Base-by-base conservation (phyloP, 805 yeast species). In the Barnettozyma sp. region DNA sequence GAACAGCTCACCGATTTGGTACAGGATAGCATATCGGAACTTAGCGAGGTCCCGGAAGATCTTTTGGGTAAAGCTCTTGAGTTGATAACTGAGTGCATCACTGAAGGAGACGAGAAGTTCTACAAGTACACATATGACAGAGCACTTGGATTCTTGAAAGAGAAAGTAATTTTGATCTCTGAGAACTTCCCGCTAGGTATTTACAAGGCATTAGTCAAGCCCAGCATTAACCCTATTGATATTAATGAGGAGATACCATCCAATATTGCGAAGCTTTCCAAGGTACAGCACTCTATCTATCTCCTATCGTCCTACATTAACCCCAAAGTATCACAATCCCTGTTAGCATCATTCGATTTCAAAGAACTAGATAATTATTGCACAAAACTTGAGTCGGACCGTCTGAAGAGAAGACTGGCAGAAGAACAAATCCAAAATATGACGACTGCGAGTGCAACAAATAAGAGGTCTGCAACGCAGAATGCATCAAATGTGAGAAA, bases 241-340 rank as follows among this genome's bases (percentile, higher is more conserved):
- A 48, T 48, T 34, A 61, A 38, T 22, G 48, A 48, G 10, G 50
- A 54, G 11, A 61, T 63, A 3, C 63, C 71, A 3, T 45, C 42
- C 3, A 55, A 59, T 7, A 58, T 69, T 1, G 45, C 66, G n/a
- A 41, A 50, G 4, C 48, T 62, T 3, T 58, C 67, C 13, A 56
- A 63, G 14, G 51, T 57, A 12, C 62, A 61, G 36, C 55, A 66
- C 35, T 54, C 80, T 6, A 55, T 77, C 4, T 67, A 70, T 19
- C 53, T 77, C 20, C 41, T 78, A 6, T 66, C 73, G 3, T 66
- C 73, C 3, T 67, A 65, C 41, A 56, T 72, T 29, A 56, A 52
- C 27, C 22, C 45, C 37, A 19, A 41, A 39, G 29, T 55, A 22
- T 31, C 49, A 25, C 20, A 31, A 22, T 35, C 48, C 43, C 28